phyloP scores from a whole-genome alignment of 169 alveolate species.

The Plasmodium cynomolgi region DNA sequence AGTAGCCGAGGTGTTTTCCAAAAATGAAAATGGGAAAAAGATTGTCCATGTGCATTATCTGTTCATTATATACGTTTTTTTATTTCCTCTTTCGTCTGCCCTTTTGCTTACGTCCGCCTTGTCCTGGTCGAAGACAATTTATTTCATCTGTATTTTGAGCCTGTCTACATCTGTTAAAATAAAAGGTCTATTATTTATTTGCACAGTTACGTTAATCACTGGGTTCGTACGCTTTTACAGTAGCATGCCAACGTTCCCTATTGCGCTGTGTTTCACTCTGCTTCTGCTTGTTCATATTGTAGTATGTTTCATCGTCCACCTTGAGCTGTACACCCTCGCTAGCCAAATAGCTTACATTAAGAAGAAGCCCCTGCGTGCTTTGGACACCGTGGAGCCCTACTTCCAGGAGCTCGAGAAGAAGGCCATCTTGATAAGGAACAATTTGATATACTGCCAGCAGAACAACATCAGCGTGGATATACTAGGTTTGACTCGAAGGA shows the following conservation, averaged over 20 bases:
- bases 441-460: constrained; percentile 46
- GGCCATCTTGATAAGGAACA: constrained; percentile 71
- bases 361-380: constrained; percentile 61
- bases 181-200: constrained; percentile 15
- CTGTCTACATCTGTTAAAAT: constrained; percentile 53
- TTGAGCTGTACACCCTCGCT: constrained; percentile 38
- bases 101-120: constrained; percentile 59
- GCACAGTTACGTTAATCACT: constrained; percentile 13
- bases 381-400: constrained; percentile 53
- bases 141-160: constrained; percentile 35
- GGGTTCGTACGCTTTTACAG: constrained; percentile 45
- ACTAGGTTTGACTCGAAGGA: constrained; percentile 20
- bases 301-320: constrained; percentile 31
- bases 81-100: constrained; percentile 40
- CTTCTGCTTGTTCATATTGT: constrained; percentile 15
- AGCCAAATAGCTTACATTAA: constrained; percentile 43
- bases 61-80: constrained; percentile 30
- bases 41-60: constrained; percentile 22
- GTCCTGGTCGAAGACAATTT: constrained; percentile 62
- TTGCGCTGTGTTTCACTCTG: constrained; percentile 12
- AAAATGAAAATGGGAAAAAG: constrained; percentile 3
- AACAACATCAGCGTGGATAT: constrained; percentile 64
- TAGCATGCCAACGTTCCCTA: constrained; percentile 2
- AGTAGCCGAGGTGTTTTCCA: constrained; percentile 61
- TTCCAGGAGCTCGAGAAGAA: constrained; percentile 67